These are phyloP conservation scores for Sugiyamaella qingdaonensis DNA, from an alignment of 805 yeast species.

Conservation along the genomic window DNA sequence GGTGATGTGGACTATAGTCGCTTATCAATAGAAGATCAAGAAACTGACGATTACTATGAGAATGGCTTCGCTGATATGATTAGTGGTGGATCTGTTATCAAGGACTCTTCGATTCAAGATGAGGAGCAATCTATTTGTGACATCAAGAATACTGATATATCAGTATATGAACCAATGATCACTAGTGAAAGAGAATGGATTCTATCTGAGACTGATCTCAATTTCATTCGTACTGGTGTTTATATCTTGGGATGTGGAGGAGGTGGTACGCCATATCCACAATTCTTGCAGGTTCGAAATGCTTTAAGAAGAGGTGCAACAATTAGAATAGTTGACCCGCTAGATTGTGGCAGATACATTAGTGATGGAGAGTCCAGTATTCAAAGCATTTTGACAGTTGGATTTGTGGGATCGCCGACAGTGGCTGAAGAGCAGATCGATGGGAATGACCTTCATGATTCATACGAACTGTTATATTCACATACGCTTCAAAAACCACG, in stretches of 20 bases:
- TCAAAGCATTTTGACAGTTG: slow-evolving; percentile 31
- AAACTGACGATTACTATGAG: neutral
- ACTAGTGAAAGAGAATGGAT: slow-evolving; percentile 33
- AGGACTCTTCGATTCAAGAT: neutral
- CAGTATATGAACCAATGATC: slow-evolving; percentile 6
- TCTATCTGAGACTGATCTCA: slow-evolving; percentile 38
- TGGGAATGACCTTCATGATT: slow-evolving; percentile 36
- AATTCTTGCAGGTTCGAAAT: slow-evolving; percentile 33
- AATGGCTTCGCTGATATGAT: neutral
- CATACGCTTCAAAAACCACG: neutral
- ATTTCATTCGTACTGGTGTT: slow-evolving; percentile 40
- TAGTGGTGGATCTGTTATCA: neutral
- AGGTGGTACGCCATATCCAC: slow-evolving; percentile 46
- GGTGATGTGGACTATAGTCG: slow-evolving; percentile 42
- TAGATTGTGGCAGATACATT: slow-evolving; percentile 16
- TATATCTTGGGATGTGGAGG: slow-evolving; percentile 50
- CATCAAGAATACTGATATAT: neutral
- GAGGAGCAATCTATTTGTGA: neutral
- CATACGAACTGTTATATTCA: slow-evolving; percentile 24
- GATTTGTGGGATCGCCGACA: slow-evolving; percentile 45
- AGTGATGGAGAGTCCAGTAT: slow-evolving; percentile 13
- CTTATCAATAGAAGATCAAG: neutral
- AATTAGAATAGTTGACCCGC: slow-evolving; percentile 33
- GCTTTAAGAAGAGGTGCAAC: slow-evolving; percentile 35
- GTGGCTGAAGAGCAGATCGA: slow-evolving; percentile 39